phyloP scores from a whole-genome alignment of 164 flowering plant genomes.

The Vitis rupestris region DNA sequence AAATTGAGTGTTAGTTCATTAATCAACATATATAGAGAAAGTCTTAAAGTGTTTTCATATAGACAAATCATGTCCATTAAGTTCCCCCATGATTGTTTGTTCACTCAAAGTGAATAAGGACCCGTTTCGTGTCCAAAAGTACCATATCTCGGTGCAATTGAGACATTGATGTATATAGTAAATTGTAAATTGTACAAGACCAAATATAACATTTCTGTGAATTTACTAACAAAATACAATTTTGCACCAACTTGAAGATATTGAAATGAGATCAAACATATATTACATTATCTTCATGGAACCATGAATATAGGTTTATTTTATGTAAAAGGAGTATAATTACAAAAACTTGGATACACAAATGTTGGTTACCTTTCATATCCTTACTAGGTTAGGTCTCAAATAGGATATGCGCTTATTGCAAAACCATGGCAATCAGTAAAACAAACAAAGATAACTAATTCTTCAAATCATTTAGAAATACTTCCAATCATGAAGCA shows the following conservation, averaged over 20 bases:
- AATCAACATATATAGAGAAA: neutral
- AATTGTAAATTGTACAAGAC: neutral
- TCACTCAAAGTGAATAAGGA: neutral
- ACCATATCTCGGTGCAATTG: neutral
- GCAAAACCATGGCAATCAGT: neutral
- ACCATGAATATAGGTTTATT: too few relatives aligned
- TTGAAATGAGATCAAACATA: neutral
- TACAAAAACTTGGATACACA: neutral
- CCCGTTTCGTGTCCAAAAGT: neutral
- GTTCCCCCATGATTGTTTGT: neutral
- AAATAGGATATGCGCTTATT: constrained; percentile 1
- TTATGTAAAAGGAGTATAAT: too few relatives aligned
- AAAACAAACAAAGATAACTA: neutral
- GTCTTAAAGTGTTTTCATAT: neutral
- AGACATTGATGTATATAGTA: neutral
- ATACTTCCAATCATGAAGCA: neutral
- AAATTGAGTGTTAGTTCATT: neutral
- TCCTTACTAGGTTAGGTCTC: neutral
- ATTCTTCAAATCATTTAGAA: constrained; percentile 2
- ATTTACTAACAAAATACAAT: too few relatives aligned
- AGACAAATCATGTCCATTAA: neutral
- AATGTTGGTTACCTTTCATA: neutral
- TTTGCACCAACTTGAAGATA: too few relatives aligned
- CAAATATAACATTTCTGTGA: neutral
- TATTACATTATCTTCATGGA: neutral